Base-by-base conservation (phyloP, 768 basidiomycete genomes). In the Astraeus odoratus region DNA sequence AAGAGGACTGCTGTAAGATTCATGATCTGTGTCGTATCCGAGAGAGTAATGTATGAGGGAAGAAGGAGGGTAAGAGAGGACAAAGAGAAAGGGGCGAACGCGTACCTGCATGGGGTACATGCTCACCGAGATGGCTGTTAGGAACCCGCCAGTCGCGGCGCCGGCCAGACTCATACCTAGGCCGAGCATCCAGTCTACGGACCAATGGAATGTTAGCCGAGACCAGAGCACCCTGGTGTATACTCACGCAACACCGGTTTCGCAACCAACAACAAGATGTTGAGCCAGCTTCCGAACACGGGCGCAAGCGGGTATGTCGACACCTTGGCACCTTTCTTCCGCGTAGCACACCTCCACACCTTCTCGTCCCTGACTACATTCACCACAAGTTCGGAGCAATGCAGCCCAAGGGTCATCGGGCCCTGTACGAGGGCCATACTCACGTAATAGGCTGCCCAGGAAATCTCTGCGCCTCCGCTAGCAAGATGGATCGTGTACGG, bases 81-180 rank as follows among this genome's bases (percentile, higher is more conserved):
- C 40, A 16, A n/a, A n/a, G n/a, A n/a, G n/a, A n/a, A n/a, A n/a
- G n/a, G n/a, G n/a, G n/a, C n/a, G n/a, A n/a, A n/a, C n/a, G n/a
- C n/a, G n/a, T 19, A 57, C 61, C 52, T 63, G 62, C 19, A 56
- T 39, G 2, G 53, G 49, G 51, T 49, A 59, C 60, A 62, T 64
- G 49, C 37, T 50, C 41, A 59, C 51, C 7, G 44, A 36, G 25
- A 59, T 51, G 6, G 52, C 42, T 0, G 37, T 49, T 27, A 61
- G 36, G 16, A 38, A 27, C 1, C 42, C 51, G 4, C 35, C 3
- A 24, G 39, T 34, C 23, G 57, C 57, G 2, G 39, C 49, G 25
- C 52, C 50, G 0, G 45, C 39, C 26, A 55, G 49, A 44, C 38
- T 50, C 26, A 63, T 52, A 6, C 58, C 54, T 23, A 63, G 57